phyloP scores from a whole-genome alignment of 805 yeast genomes.

The Blastobotrys robertii region DNA sequence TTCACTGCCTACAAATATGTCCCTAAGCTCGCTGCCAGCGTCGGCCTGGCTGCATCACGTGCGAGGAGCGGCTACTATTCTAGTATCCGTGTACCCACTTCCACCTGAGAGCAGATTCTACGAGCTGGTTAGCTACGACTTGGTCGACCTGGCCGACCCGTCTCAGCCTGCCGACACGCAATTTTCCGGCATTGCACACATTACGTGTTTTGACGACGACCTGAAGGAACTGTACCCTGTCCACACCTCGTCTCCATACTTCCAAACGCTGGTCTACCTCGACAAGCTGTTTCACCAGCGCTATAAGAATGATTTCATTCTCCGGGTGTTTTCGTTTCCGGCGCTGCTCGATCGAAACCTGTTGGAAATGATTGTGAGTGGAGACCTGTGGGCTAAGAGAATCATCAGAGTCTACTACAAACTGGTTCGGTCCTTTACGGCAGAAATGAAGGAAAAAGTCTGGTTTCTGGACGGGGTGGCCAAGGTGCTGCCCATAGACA shows the following conservation, averaged over 20 bases:
- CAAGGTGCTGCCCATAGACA: slow-evolving; percentile 81
- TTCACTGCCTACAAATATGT: slow-evolving; percentile 35
- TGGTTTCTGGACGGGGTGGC: slow-evolving; percentile 94
- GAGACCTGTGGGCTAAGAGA: slow-evolving; percentile 81
- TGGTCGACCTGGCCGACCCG: slow-evolving; percentile 75
- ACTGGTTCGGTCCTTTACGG: slow-evolving; percentile 67
- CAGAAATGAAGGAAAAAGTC: slow-evolving; percentile 78
- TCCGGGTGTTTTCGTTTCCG: slow-evolving; percentile 86
- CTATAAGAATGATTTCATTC: slow-evolving; percentile 73
- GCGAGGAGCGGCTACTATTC: slow-evolving; percentile 91
- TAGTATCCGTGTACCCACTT: slow-evolving; percentile 94
- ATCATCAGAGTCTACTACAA: slow-evolving; percentile 85
- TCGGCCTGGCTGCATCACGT: slow-evolving; percentile 97
- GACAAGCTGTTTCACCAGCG: slow-evolving; percentile 72
- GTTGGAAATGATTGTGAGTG: slow-evolving; percentile 65
- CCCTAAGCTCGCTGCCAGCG: slow-evolving; percentile 63
- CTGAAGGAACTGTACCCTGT: slow-evolving; percentile 83
- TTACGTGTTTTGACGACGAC: slow-evolving; percentile 70
- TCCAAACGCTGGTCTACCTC: slow-evolving; percentile 77
- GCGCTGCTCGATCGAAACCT: slow-evolving; percentile 80
- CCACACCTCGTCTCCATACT: slow-evolving; percentile 70
- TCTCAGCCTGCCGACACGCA: not conserved
- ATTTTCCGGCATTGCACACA: slow-evolving; percentile 17
- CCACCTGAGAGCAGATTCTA: slow-evolving; percentile 57
- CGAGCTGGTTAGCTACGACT: slow-evolving; percentile 70